Percentiles rank a stretch among this genome's conserved stretches.
phyloP scores from a whole-genome alignment of 2,329 filamentous ascomycete genomes.

The Hypoxylon sp. region DNA sequence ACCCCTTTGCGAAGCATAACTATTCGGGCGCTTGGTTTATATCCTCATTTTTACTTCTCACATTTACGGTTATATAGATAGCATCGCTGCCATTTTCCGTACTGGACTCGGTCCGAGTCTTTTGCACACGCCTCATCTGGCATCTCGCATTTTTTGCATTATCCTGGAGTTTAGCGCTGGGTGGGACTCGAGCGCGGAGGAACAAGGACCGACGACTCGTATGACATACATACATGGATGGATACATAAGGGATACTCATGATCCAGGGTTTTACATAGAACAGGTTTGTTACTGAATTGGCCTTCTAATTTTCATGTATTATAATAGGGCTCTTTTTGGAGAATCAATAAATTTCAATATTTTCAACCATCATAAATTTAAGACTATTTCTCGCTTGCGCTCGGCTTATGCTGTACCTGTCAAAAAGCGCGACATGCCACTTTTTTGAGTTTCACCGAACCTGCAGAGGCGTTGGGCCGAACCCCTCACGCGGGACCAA shows the following conservation, averaged over 20 bases:
- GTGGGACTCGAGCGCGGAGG: constrained; percentile 30
- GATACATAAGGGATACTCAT: constrained; percentile 12
- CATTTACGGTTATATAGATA: too few relatives aligned
- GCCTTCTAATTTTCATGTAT: background rate
- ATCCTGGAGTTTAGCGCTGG: constrained; percentile 34
- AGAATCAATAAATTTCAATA: background rate
- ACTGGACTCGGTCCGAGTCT: constrained; percentile 19
- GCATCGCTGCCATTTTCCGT: background rate
- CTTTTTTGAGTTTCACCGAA: constrained; percentile 30
- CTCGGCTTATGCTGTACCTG: constrained; percentile 1
- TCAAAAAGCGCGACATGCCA: constrained; percentile 11
- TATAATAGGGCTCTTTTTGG: background rate
- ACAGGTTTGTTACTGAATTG: constrained; percentile 16
- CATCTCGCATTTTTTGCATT: constrained; percentile 28
- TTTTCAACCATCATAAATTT: background rate
- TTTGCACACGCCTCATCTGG: constrained; percentile 14
- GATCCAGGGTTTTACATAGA: constrained; percentile 7
- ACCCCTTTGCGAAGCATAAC: constrained; percentile 9
- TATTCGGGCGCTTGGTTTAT: constrained; percentile 13
- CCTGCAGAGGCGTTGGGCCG: constrained; percentile 14
- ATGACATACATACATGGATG: too few relatives aligned
- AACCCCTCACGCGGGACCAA: constrained; percentile 31
- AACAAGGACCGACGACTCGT: constrained; percentile 29
- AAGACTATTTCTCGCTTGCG: background rate
- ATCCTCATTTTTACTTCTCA: constrained; percentile 8